A percentile compares a stretch with the other conserved stretches of the same genome.
phyloP scores from a whole-genome alignment of 257 asterid genomes.

The Fraxinus americana region DNA sequence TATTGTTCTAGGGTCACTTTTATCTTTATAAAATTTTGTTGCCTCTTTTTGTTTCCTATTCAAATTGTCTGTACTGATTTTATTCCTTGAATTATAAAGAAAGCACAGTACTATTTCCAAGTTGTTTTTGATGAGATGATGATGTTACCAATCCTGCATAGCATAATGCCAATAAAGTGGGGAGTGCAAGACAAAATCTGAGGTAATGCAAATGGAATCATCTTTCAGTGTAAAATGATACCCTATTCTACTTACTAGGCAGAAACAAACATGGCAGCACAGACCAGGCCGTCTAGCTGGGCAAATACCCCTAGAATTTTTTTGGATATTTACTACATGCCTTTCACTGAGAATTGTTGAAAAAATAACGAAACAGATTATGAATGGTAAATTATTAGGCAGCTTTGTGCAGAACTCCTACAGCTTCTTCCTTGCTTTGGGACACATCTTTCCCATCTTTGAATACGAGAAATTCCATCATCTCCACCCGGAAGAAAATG shows the following conservation, averaged over 20 bases:
- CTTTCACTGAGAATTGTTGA: background rate
- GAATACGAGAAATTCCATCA: slow-evolving; percentile 34
- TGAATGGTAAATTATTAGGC: background rate
- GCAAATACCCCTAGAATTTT: background rate
- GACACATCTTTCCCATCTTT: slow-evolving; percentile 27
- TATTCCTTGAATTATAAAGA: slow-evolving; percentile 18
- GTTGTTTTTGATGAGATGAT: background rate
- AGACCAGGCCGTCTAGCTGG: background rate
- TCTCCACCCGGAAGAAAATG: slow-evolving; percentile 29
- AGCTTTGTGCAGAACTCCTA: slow-evolving; percentile 22
- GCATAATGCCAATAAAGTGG: too few species aligned
- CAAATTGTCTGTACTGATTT: background rate
- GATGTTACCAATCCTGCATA: too few species aligned
- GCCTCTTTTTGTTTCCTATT: background rate
- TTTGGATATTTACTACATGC: background rate
- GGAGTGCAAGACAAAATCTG: too few species aligned
- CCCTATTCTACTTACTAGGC: too few species aligned
- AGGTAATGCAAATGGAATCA: too few species aligned
- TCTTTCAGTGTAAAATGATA: too few species aligned
- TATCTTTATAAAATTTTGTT: slow-evolving; percentile 12
- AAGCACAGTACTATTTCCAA: background rate
- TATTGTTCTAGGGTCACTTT: slow-evolving; percentile 7
- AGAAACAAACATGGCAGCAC: background rate
- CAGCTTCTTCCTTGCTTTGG: slow-evolving; percentile 29
- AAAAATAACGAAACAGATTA: too few species aligned